Conservation (phyloP, 345 rosid species). For the Streptanthus diversifolius region DNA sequence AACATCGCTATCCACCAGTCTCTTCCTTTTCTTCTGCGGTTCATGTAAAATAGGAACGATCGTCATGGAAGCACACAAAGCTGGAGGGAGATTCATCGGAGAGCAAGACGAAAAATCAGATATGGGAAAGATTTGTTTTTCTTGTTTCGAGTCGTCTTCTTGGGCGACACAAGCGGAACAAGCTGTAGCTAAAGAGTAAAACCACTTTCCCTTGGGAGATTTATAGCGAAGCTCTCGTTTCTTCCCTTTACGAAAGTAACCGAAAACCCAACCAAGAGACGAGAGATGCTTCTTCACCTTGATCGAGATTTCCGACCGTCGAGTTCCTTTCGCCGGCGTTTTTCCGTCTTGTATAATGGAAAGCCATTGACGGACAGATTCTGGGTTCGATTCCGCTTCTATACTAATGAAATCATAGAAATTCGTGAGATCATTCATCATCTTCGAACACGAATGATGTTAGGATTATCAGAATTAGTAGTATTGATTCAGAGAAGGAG, state of each 20-base stretch:
- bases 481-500: no score
- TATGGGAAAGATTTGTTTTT: background rate
- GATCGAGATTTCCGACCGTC: background rate
- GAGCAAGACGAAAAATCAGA: background rate
- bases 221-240: conserved; percentile 16
- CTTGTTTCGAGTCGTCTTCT: background rate
- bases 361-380: conserved; percentile 1
- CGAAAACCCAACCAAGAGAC: conserved; percentile 26
- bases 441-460: background rate
- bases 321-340: background rate
- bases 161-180: background rate
- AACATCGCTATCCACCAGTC: background rate
- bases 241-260: background rate
- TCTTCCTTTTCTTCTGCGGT: background rate
- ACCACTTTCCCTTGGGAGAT: background rate
- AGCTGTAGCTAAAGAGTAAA: conserved; percentile 7
- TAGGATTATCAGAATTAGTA: no score
- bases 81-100: background rate
- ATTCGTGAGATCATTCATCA: background rate
- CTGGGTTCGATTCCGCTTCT: conserved; percentile 11
- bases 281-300: conserved; percentile 26
- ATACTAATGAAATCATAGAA: background rate
- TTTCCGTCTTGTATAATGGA: background rate
- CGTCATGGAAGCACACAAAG: background rate
- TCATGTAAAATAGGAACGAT: background rate